phyloP scores from a whole-genome alignment of 2,329 filamentous ascomycete genomes.

The Microdochium bolleyi region DNA sequence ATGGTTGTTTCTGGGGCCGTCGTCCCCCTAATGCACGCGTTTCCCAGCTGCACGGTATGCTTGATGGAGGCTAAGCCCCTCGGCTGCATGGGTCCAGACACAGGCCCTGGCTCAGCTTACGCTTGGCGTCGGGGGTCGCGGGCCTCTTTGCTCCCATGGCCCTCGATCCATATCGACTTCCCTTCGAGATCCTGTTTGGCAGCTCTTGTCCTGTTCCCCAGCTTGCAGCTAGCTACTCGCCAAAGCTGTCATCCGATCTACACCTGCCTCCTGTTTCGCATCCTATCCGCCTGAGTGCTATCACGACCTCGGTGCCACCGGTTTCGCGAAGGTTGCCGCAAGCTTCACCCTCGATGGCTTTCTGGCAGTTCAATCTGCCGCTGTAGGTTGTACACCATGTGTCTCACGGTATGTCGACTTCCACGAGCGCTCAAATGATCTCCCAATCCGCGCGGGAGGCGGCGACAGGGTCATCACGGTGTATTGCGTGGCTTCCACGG shows the following conservation, averaged over 20 bases:
- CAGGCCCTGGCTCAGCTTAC: not conserved
- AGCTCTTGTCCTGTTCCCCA: not conserved
- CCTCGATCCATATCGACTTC: not conserved
- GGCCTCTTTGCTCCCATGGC: not conserved
- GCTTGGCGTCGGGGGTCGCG: not conserved
- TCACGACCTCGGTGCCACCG: not conserved
- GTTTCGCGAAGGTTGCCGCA: not conserved
- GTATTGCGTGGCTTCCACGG: too few relatives aligned
- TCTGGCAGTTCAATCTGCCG: not conserved
- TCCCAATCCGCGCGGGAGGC: too few relatives aligned
- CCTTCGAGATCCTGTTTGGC: not conserved
- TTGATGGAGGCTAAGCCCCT: not conserved
- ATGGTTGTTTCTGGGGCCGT: not conserved
- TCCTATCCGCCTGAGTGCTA: not conserved
- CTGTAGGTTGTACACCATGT: not conserved
- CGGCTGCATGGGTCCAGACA: not conserved
- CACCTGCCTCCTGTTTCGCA: not conserved
- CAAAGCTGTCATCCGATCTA: not conserved
- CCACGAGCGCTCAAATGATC: not conserved
- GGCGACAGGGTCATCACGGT: too few relatives aligned
- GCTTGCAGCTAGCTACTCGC: not conserved
- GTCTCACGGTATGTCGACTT: not conserved
- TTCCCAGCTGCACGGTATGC: not conserved
- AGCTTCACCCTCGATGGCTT: not conserved
- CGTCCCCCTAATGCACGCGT: not conserved